Conservation (phyloP, 805 yeast genomes). For the Ogataea nakhonphanomensis region DNA sequence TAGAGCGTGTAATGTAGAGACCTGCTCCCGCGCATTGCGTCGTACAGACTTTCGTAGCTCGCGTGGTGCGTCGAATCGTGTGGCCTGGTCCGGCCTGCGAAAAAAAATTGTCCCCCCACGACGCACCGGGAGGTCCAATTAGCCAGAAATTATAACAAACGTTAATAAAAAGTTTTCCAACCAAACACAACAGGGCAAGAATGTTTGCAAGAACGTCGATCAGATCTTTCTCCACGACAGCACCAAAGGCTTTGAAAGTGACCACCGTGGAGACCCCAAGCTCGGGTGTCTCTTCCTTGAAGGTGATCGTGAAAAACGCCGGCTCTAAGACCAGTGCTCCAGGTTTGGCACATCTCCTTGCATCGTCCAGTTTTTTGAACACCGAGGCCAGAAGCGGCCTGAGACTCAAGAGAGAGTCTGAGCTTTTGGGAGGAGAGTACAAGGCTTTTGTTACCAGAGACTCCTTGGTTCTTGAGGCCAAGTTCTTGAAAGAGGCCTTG, state of each 20-base stretch:
- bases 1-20: too few species aligned
- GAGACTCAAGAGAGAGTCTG: constrained; percentile 91
- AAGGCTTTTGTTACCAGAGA: constrained; percentile 76
- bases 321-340: constrained; percentile 75
- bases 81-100: not conserved
- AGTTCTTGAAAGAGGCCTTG: constrained; percentile 80
- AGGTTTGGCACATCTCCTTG: constrained; percentile 82
- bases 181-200: constrained; percentile 13
- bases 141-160: constrained; percentile 12
- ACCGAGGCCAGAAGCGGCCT: constrained; percentile 81
- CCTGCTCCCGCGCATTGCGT: too few species aligned
- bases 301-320: constrained; percentile 75
- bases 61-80: too few species aligned
- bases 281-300: constrained; percentile 67
- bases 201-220: constrained; percentile 32
- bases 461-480: constrained; percentile 71
- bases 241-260: constrained; percentile 43
- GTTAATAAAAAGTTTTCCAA: constrained; percentile 8
- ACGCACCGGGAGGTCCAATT: constrained; percentile 7
- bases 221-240: constrained; percentile 37
- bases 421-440: constrained; percentile 84
- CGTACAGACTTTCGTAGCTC: too few species aligned
- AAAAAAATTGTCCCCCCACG: constrained; percentile 1
- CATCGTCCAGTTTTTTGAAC: constrained; percentile 81
- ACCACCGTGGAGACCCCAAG: constrained; percentile 42